Evolutionary conservation across 169 alveolate genomes (phyloP).

Genomic region (Plasmodium coatneyi): DNA sequence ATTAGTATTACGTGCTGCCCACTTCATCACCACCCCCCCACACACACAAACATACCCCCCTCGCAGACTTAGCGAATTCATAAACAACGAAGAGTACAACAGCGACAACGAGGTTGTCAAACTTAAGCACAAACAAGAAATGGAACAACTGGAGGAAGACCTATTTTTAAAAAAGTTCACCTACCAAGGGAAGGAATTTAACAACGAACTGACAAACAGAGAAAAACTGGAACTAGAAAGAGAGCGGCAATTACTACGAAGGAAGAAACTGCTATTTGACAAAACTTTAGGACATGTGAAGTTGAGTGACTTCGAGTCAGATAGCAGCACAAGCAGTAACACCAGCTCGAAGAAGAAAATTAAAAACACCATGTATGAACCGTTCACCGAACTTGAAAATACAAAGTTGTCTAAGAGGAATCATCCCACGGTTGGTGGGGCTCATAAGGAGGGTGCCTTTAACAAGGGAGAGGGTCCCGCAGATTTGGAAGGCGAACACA

Average conservation of each 20-base stretch:
- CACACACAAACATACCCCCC: neutral
- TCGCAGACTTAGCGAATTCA: constrained; percentile 44
- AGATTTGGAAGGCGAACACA: constrained; percentile 26
- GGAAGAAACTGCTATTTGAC: constrained; percentile 39
- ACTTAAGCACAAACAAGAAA: constrained; percentile 63
- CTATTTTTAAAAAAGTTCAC: constrained; percentile 67
- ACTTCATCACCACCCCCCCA: neutral
- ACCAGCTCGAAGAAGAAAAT: neutral
- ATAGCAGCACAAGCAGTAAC: constrained; percentile 48
- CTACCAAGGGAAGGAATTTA: constrained; percentile 62
- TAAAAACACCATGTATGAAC: constrained; percentile 47
- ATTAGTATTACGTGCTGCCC: neutral
- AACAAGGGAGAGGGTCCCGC: constrained; percentile 24
- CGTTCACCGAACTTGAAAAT: constrained; percentile 33
- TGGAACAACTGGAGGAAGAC: constrained; percentile 76
- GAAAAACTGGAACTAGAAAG: constrained; percentile 59
- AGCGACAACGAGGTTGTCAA: constrained; percentile 56
- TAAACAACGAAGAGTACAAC: constrained; percentile 68
- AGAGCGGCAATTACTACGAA: constrained; percentile 55
- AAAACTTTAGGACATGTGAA: constrained; percentile 46
- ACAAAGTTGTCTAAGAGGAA: constrained; percentile 7
- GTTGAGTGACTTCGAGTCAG: constrained; percentile 72
- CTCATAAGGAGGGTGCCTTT: constrained; percentile 27
- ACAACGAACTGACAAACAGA: constrained; percentile 59
- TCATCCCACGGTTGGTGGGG: neutral